A percentile compares a stretch with the other conserved stretches of the same genome.
phyloP scores from a whole-genome alignment of 2,329 filamentous ascomycete species.

The Cordyceps militaris region DNA sequence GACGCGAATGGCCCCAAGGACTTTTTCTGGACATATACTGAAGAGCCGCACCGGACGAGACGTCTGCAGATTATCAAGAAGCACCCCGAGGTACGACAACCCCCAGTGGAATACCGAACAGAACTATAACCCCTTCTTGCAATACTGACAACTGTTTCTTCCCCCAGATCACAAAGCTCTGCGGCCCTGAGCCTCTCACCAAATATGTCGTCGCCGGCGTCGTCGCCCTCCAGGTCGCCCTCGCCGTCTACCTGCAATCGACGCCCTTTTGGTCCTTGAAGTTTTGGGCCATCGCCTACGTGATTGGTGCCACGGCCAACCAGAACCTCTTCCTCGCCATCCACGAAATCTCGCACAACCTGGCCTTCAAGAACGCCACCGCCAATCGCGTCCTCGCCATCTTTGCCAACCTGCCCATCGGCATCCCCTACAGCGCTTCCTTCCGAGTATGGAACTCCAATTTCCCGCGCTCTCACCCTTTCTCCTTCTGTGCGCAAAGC shows the following conservation, averaged over 20 bases:
- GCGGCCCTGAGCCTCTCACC: constrained; percentile 89
- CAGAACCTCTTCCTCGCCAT: constrained; percentile 98
- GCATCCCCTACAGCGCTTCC: constrained; percentile 89
- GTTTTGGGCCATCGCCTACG: constrained; percentile 82
- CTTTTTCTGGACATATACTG: constrained; percentile 99
- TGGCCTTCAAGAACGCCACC: constrained; percentile 76
- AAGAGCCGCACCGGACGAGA: constrained; percentile 89
- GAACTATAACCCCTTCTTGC: too few species aligned
- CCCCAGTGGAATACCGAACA: background rate
- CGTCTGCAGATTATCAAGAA: constrained; percentile 95
- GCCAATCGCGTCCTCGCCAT: constrained; percentile 85
- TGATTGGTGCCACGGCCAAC: constrained; percentile 90
- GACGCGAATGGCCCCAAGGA: constrained; percentile 28
- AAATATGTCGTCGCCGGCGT: constrained; percentile 87
- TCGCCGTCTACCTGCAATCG: constrained; percentile 69
- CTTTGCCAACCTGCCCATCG: constrained; percentile 92
- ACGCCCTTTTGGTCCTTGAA: constrained; percentile 74
- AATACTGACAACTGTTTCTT: background rate
- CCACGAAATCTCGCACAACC: constrained; percentile 97
- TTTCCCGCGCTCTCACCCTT: background rate
- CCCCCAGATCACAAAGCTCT: constrained; percentile 86
- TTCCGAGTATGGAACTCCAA: constrained; percentile 61
- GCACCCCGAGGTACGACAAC: constrained; percentile 78
- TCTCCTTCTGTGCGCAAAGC: constrained; percentile 8
- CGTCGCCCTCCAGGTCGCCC: constrained; percentile 70